phyloP scores from a whole-genome alignment of 192 early-diverging fungal genomes.

The Dissophora globulifera region DNA sequence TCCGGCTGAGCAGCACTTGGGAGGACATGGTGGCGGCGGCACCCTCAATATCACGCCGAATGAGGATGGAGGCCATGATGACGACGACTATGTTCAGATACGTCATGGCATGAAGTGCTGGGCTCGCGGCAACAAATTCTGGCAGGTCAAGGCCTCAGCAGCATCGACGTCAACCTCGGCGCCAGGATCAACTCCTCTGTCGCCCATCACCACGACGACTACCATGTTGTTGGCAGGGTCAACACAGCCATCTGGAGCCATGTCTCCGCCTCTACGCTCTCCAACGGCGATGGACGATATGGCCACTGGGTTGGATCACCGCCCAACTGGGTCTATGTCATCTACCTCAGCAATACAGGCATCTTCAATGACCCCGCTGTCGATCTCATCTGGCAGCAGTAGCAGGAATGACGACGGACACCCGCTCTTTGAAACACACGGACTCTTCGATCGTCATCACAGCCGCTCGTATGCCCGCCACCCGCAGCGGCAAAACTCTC shows the following conservation, averaged over 20 bases:
- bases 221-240: conserved; percentile 3
- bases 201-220: conserved; percentile 6
- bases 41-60: neutral
- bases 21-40: no score
- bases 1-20: neutral
- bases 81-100: conserved; percentile 53
- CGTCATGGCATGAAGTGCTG: conserved; percentile 52
- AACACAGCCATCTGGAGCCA: neutral
- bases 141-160: conserved; percentile 33
- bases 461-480: neutral
- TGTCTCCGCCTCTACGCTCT: neutral
- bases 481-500: neutral
- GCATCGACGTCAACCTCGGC: conserved; percentile 5
- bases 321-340: neutral
- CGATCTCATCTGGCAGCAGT: neutral
- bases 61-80: conserved; percentile 49
- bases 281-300: neutral
- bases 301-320: neutral
- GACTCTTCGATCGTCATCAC: neutral
- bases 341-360: neutral
- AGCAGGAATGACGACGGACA: neutral
- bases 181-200: conserved; percentile 2
- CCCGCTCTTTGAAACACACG: neutral
- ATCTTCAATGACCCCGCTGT: neutral
- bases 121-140: conserved; percentile 48